phyloP scores from a whole-genome alignment of 345 rosid species.

The Aquilaria malaccensis region DNA sequence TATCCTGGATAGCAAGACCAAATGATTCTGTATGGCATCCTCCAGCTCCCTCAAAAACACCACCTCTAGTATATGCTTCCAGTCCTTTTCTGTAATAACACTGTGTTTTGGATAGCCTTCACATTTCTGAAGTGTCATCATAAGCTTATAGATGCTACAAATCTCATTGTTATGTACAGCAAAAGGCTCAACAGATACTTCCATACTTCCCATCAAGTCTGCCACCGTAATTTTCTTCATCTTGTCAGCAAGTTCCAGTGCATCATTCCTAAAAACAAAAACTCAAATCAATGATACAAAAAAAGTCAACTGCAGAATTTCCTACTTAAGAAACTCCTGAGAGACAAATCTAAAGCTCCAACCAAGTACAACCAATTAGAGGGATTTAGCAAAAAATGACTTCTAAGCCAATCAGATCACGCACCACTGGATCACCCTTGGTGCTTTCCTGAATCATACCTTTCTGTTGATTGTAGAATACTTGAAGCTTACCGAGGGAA shows the following conservation, averaged over 20 bases:
- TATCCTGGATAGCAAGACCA: constrained; percentile 54
- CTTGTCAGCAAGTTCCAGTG: constrained; percentile 55
- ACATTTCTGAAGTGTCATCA: constrained; percentile 49
- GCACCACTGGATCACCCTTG: no score
- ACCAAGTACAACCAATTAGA: neutral
- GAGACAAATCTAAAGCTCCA: no score
- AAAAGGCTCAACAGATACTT: constrained; percentile 54
- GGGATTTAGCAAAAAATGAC: no score
- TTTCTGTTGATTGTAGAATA: no score
- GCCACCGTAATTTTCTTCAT: constrained; percentile 78
- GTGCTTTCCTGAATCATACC: no score
- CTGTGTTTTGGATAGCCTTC: constrained; percentile 46
- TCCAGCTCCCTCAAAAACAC: constrained; percentile 72
- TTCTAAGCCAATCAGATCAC: no score
- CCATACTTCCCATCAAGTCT: constrained; percentile 63
- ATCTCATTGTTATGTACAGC: constrained; percentile 23
- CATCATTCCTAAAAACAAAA: constrained; percentile 57
- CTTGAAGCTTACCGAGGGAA: no score
- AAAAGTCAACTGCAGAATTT: neutral
- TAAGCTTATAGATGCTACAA: constrained; percentile 74
- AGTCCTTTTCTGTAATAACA: constrained; percentile 42
- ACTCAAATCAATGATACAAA: constrained; percentile 8
- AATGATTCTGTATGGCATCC: constrained; percentile 77
- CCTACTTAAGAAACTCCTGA: neutral
- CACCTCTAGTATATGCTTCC: constrained; percentile 50